Evolutionary conservation across 164 flowering plant genomes (phyloP), one percentile per base, ranked within the genome.

Genomic region (Magnolia sinica): DNA sequence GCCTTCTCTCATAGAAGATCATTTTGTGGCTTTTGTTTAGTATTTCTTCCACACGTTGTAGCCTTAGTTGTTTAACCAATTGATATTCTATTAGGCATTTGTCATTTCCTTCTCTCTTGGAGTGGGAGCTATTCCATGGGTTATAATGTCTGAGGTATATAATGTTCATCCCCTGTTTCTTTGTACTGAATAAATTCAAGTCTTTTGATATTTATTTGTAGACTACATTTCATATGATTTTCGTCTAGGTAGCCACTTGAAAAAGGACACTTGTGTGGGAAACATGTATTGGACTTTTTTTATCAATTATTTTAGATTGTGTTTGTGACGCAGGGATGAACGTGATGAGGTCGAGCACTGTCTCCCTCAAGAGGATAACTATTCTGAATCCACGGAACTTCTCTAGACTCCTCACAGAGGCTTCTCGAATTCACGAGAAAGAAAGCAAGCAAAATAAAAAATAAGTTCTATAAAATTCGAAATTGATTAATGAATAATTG

Each of bases 61-160:
- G 14, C 10, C 31, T 20, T 16, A 45, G 16, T 70, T 9, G 19
- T 70, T 50, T 20, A 18, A 49, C 73, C 31, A 75, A 68, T 55
- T 31, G 1, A 19, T 76, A 58, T 66, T 82, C 72, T 80, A 84
- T 72, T 87, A 95, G 98, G 86, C 80, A 20, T 85, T 89, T 87
- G 90, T 94, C 18, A 64, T 91, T 79, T 8, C 87, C 7, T 93
- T 95, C 87, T 95, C 98, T 45, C 84, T 95, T 72, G 99, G 99
- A 72, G 72, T 95, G 74, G 98, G 99, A 71, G 88, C 97, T 63
- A 90, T 95, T 81, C 99, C 99, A 24, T 95, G 99, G 99, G 20
- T 95, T 76, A 94, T 95, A 82, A 93, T 95, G 99, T 95, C 99
- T 63, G 99, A 95, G 98, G 98, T 95, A 91, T 76, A 58, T 72